Percentiles rank a stretch among this genome's conserved stretches.
Conservation (phyloP, 345 rosid genomes). For the Euphorbia tirucalli region DNA sequence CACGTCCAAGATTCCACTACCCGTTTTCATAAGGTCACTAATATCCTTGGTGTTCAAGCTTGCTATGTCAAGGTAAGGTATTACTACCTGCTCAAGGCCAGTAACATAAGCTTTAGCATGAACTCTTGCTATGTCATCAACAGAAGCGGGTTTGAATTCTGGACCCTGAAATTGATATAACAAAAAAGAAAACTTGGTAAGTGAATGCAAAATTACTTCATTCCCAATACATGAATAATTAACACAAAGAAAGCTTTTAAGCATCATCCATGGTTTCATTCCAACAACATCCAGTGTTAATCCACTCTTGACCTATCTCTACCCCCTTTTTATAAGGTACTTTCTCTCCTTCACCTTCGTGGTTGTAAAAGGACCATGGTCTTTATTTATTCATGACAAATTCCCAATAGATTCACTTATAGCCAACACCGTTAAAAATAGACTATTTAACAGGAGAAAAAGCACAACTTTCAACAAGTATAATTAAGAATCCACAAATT, state of each 20-base stretch:
- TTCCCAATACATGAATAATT: not conserved
- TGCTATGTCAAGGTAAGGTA: constrained; percentile 2
- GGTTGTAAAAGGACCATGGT: not conserved
- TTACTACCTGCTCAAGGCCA: constrained; percentile 80
- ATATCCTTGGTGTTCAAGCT: too few relatives aligned
- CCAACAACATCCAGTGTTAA: not conserved
- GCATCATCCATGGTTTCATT: not conserved
- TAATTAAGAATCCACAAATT: not conserved
- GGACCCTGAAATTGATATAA: constrained; percentile 65
- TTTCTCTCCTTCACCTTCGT: not conserved
- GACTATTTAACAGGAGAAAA: too few relatives aligned
- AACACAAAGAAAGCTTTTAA: not conserved
- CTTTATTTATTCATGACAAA: not conserved
- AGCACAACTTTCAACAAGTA: not conserved
- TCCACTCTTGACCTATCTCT: not conserved
- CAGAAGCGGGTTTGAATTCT: constrained; percentile 69
- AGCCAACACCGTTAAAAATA: too few relatives aligned
- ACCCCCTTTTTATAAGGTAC: not conserved
- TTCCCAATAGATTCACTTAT: too few relatives aligned
- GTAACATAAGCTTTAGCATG: constrained; percentile 72
- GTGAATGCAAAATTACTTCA: not conserved
- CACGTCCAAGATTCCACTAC: too few relatives aligned
- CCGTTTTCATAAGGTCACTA: not conserved
- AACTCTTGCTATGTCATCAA: constrained; percentile 72
- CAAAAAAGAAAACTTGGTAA: not conserved